Conservation (phyloP, 176 grass and related monocot genomes). For the Otatea glauca region DNA sequence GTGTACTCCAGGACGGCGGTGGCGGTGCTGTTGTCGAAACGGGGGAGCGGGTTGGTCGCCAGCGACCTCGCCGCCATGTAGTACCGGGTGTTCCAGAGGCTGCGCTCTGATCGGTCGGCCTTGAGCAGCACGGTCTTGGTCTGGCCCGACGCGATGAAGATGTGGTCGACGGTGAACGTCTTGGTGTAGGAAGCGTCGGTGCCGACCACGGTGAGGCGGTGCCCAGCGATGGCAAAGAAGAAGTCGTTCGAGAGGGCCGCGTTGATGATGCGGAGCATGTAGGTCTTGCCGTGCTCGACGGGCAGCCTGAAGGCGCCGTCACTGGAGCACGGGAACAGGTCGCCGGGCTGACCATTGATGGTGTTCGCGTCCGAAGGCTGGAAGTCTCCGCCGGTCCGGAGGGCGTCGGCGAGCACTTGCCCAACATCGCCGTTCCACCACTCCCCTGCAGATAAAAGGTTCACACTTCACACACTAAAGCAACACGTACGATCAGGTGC, state of each 20-base stretch:
- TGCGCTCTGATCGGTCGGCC: background rate
- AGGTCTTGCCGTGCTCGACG: slow-evolving; percentile 63
- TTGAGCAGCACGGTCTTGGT: too few relatives aligned
- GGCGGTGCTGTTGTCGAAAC: slow-evolving; percentile 14
- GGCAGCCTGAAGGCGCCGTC: slow-evolving; percentile 30
- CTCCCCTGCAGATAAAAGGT: slow-evolving; percentile 14
- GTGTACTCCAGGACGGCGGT: slow-evolving; percentile 43
- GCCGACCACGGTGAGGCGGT: slow-evolving; percentile 58
- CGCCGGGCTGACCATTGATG: slow-evolving; percentile 61
- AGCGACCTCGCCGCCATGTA: slow-evolving; percentile 47
- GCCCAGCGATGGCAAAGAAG: slow-evolving; percentile 64
- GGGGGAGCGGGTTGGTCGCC: background rate
- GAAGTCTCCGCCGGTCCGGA: slow-evolving; percentile 27
- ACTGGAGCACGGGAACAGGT: slow-evolving; percentile 26
- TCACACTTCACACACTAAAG: background rate
- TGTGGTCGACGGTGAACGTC: slow-evolving; percentile 33
- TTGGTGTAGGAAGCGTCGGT: slow-evolving; percentile 59
- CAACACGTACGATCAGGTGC: background rate
- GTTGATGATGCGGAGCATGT: slow-evolving; percentile 65
- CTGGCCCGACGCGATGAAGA: slow-evolving; percentile 24
- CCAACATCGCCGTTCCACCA: slow-evolving; percentile 38
- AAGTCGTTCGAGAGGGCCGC: slow-evolving; percentile 54
- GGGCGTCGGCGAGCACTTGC: background rate
- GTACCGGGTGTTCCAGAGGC: background rate
- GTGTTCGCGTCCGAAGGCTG: slow-evolving; percentile 43